Percentiles rank a stretch among this genome's conserved stretches.
Evolutionary conservation across 176 grass and related monocot species (phyloP).

Genomic region (Coix lacrymajobi): DNA sequence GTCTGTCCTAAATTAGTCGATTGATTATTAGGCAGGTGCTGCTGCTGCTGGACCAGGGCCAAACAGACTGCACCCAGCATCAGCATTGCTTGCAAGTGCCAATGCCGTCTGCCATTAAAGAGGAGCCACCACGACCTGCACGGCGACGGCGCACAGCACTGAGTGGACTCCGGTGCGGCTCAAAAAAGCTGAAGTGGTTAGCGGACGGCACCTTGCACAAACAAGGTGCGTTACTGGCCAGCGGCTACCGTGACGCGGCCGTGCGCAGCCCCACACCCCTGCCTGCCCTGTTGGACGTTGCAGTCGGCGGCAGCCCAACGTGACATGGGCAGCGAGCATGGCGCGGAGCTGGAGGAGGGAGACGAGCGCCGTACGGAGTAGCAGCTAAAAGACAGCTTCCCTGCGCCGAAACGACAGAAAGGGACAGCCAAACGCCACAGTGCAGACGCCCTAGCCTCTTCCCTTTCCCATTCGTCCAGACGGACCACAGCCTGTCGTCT

Average conservation of each 20-base stretch:
- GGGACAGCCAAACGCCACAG: conserved; percentile 1
- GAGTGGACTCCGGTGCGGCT: background rate
- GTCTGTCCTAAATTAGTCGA: background rate
- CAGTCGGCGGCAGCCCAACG: background rate
- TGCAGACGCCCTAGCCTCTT: background rate
- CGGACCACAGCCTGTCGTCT: conserved; percentile 20
- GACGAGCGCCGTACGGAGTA: background rate
- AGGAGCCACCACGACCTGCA: background rate
- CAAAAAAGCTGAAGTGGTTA: conserved; percentile 8
- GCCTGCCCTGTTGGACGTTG: background rate
- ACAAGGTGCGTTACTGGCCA: background rate
- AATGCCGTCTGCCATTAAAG: background rate
- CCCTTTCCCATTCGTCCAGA: background rate
- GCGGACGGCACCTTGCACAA: background rate
- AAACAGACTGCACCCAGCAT: background rate
- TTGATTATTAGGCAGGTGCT: background rate
- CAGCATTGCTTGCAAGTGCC: background rate
- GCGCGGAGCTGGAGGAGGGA: background rate
- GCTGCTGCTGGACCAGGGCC: background rate
- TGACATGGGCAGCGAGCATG: background rate
- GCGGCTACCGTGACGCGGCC: background rate
- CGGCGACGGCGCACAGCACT: background rate
- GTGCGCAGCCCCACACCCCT: background rate
- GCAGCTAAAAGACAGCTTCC: conserved; percentile 27
- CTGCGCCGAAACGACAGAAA: conserved; percentile 33